Evolutionary conservation across 352 stramenopile species (phyloP).

Genomic region (Thalassiosira hispida): DNA sequence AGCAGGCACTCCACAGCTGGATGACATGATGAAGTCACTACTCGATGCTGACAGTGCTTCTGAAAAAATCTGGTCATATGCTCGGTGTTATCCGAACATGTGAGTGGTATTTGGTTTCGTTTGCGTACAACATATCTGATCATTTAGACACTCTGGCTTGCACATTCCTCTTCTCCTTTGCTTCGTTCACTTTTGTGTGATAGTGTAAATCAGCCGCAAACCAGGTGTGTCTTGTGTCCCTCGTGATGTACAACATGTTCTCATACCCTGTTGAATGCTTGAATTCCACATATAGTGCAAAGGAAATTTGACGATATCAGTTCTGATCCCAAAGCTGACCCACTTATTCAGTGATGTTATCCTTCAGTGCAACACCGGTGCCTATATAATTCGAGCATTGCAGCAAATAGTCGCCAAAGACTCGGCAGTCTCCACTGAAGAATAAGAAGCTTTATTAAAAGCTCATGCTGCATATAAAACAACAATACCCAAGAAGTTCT

Average conservation of each 20-base stretch:
- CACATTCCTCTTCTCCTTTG: no score
- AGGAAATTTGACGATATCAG: constrained; percentile 26
- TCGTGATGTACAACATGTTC: background rate
- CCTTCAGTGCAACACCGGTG: constrained; percentile 11
- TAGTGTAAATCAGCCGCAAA: constrained; percentile 19
- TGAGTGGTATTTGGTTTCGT: background rate
- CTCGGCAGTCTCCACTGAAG: no score
- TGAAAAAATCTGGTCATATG: constrained; percentile 21
- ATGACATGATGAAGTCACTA: constrained; percentile 9
- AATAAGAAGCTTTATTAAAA: no score
- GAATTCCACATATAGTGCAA: constrained; percentile 6
- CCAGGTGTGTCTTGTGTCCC: background rate
- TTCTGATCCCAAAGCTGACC: constrained; percentile 37
- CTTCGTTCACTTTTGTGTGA: constrained; percentile 31
- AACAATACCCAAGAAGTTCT: no score
- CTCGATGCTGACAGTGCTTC: constrained; percentile 17
- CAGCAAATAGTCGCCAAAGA: no score
- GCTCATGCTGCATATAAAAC: no score
- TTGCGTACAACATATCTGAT: background rate
- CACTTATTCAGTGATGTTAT: constrained; percentile 15
- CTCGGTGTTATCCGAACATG: constrained; percentile 31
- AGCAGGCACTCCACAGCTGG: constrained; percentile 12
- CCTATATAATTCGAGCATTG: constrained; percentile 33
- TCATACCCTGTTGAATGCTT: background rate
- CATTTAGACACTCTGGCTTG: background rate